These are phyloP conservation scores for Strobilomyces confusus DNA, from an alignment of 768 basidiomycete species.

Conservation along the genomic window DNA sequence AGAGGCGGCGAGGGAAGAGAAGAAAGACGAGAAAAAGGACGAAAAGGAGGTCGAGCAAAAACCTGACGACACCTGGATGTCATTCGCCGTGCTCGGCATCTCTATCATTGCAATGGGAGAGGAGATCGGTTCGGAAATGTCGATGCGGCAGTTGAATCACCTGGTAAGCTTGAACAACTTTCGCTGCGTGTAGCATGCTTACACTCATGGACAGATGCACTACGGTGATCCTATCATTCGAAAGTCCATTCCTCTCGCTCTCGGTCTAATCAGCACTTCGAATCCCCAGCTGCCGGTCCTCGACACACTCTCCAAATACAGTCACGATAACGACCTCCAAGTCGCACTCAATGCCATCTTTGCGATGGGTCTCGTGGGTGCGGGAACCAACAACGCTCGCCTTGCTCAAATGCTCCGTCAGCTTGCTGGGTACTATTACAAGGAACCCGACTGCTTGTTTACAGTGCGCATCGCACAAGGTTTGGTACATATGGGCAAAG, in stretches of 20 bases:
- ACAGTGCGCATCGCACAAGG: constrained; percentile 96
- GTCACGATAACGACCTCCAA: constrained; percentile 95
- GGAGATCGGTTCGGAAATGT: constrained; percentile 97
- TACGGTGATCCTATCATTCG: constrained; percentile 94
- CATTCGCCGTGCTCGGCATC: constrained; percentile 91
- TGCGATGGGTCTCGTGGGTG: constrained; percentile 97
- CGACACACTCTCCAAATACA: constrained; percentile 97
- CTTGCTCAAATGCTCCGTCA: constrained; percentile 97
- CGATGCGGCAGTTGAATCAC: constrained; percentile 95
- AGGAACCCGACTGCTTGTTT: constrained; percentile 95
- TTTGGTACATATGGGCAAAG: constrained; percentile 71
- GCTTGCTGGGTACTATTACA: constrained; percentile 96
- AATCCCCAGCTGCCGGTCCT: constrained; percentile 93
- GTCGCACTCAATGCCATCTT: constrained; percentile 97
- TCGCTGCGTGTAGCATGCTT: constrained; percentile 3
- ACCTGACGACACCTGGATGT: constrained; percentile 79
- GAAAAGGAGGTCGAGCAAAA: constrained; percentile 53
- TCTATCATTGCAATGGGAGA: constrained; percentile 94
- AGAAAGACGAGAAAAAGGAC: constrained; percentile 53
- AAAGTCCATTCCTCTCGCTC: constrained; percentile 89
- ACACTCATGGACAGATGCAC: constrained; percentile 73
- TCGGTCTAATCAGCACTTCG: constrained; percentile 91
- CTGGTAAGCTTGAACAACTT: constrained; percentile 50
- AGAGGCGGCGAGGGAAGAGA: constrained; percentile 35
- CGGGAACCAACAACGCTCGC: constrained; percentile 97